Conservation (phyloP, 225 moss, liverwort and hornwort genomes). For the Thuidium tamariscinum region DNA sequence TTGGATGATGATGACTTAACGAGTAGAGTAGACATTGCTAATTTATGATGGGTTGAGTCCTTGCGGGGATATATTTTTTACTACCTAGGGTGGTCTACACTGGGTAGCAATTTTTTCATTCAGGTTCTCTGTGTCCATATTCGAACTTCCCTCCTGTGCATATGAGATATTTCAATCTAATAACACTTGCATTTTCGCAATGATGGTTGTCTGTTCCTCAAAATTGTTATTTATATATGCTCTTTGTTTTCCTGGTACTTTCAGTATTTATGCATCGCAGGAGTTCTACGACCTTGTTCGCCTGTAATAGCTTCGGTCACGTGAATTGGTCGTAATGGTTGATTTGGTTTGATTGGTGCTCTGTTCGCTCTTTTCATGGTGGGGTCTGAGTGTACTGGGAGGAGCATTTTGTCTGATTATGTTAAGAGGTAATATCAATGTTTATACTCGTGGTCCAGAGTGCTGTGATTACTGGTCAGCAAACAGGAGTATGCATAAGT, state of each 20-base stretch:
- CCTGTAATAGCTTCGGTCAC: no score
- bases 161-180: not conserved
- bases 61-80: conserved; percentile 19
- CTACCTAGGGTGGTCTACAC: not conserved
- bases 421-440: no score
- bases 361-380: not conserved
- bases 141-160: not conserved
- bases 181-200: not conserved
- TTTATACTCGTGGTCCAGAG: no score
- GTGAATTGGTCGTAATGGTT: not conserved
- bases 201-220: not conserved
- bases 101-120: conserved; percentile 25
- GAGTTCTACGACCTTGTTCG: no score
- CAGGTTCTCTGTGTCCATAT: conserved; percentile 11
- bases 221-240: fast-evolving
- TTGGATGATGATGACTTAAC: not conserved
- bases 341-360: not conserved
- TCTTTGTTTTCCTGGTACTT: no score
- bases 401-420: not conserved
- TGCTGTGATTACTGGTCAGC: no score
- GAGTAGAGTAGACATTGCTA: not conserved
- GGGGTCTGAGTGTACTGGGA: not conserved
- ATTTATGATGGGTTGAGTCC: conserved; percentile 5
- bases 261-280: not conserved
- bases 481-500: no score